These are phyloP conservation scores for Aspergillus fructus DNA, from an alignment of 2,329 filamentous ascomycete genomes.

Conservation along the genomic window DNA sequence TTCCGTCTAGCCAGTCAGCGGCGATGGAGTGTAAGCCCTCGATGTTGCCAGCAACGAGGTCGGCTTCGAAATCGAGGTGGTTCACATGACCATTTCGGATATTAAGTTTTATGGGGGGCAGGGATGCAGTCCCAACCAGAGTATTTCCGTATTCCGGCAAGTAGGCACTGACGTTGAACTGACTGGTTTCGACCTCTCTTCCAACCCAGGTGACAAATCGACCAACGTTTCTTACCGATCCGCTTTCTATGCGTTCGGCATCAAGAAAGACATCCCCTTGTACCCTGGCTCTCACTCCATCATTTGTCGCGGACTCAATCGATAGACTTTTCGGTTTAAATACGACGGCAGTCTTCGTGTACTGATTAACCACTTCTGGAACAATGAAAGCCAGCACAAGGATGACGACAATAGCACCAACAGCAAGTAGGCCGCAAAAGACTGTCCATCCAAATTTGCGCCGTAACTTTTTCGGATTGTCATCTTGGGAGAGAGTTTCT, in stretches of 20 bases:
- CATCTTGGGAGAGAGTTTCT: constrained; percentile 17
- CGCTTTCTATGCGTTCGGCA: constrained; percentile 69
- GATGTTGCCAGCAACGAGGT: constrained; percentile 72
- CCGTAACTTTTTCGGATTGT: constrained; percentile 19
- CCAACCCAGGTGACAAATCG: constrained; percentile 78
- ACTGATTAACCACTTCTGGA: constrained; percentile 77
- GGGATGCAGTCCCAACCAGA: constrained; percentile 70
- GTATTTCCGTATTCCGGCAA: constrained; percentile 79
- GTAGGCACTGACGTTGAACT: constrained; percentile 72
- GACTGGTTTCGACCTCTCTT: constrained; percentile 69
- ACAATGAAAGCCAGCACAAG: constrained; percentile 78
- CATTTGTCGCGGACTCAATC: constrained; percentile 77
- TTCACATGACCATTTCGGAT: constrained; percentile 77
- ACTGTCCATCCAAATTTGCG: constrained; percentile 67
- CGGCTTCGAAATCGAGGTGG: constrained; percentile 73
- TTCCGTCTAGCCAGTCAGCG: constrained; percentile 84
- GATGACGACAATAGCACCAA: constrained; percentile 61
- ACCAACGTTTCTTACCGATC: constrained; percentile 72
- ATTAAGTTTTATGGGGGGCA: constrained; percentile 74
- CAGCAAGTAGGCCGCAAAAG: constrained; percentile 66
- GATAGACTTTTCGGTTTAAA: constrained; percentile 82
- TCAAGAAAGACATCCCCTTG: constrained; percentile 82
- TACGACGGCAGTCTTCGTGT: constrained; percentile 78
- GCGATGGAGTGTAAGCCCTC: constrained; percentile 76
- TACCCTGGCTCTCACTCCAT: constrained; percentile 75